A percentile compares a stretch with the other conserved stretches of the same genome.
phyloP scores from a whole-genome alignment of 2,329 filamentous ascomycete species.

The Aspergillus chevalieri region DNA sequence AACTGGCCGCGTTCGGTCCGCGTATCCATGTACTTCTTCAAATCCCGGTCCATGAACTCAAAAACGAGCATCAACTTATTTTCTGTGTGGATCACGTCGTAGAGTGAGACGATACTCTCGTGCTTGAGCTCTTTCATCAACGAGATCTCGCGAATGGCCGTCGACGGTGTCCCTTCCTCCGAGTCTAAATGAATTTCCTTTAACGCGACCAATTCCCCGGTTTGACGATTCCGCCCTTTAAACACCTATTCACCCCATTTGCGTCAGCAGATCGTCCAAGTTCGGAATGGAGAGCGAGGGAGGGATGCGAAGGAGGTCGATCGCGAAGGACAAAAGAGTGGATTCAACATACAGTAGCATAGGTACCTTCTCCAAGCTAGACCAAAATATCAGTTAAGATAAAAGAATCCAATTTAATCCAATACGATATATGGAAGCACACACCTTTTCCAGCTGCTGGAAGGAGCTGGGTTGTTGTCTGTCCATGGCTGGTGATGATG shows the following conservation, averaged over 20 bases:
- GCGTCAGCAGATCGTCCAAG: constrained; percentile 14
- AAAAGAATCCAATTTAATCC: background rate
- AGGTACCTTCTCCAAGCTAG: constrained; percentile 88
- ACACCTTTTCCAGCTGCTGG: constrained; percentile 88
- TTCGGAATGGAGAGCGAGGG: background rate
- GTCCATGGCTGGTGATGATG: constrained; percentile 35
- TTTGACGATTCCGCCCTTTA: constrained; percentile 95
- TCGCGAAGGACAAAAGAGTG: constrained; percentile 1
- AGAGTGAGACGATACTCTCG: constrained; percentile 92
- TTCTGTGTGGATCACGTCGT: constrained; percentile 99
- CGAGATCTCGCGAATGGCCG: constrained; percentile 95
- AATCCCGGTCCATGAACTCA: constrained; percentile 96
- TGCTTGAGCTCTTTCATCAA: constrained; percentile 99
- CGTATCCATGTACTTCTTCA: constrained; percentile 98
- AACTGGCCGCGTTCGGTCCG: constrained; percentile 83
- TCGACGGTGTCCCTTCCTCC: constrained; percentile 94
- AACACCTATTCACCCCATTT: constrained; percentile 62
- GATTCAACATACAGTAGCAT: constrained; percentile 71
- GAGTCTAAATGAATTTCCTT: constrained; percentile 99
- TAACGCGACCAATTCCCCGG: constrained; percentile 89
- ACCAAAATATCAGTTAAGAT: constrained; percentile 22
- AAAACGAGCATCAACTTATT: constrained; percentile 99
- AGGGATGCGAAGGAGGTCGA: constrained; percentile 3
- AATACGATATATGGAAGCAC: background rate
- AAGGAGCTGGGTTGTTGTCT: constrained; percentile 93